Base-by-base conservation (phyloP, 805 yeast genomes). In the Martiniozyma abietophila region DNA sequence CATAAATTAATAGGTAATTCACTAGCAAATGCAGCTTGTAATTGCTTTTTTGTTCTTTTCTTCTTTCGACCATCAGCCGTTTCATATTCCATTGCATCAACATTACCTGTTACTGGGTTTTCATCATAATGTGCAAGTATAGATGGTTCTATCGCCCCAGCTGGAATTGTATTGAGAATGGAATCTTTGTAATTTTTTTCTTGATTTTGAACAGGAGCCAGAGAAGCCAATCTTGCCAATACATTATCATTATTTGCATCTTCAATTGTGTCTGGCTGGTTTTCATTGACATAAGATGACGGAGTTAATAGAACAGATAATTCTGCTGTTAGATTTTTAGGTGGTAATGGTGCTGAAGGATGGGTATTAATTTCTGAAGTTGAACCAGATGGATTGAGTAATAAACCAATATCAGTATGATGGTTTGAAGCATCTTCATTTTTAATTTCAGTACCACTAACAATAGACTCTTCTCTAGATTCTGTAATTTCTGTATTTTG, bases 1-100 rank as follows among this genome's bases (percentile, higher is more conserved):
- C 32, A 44, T 18, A 44, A 32, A 31, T 44, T 44, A 23, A 53
- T 32, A 2, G 58, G 49, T 16, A 39, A 31, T 12, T 42, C 48
- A 10, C 30, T 18, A 6, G 32, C 25, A 6, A 34, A 18, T 17
- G 29, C 32, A 6, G 25, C n/a, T 8, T 34, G 28, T 33, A 40
- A 36, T 33, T 40, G 45, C 35, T 32, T 50, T 35, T 42, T 42
- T 19, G 43, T 43, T 32, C 43, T 47, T 8, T 38, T 34, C 12
- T 20, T 34, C 29, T 36, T 42, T 28, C 36, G 43, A 12, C 37
- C 37, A 29, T 34, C 37, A 10, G 18, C 3, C n/a, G n/a, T n/a
- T n/a, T n/a, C n/a, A n/a, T n/a, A n/a, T n/a, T n/a, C n/a, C n/a
- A n/a, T n/a, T n/a, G n/a, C n/a, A n/a, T n/a, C n/a, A n/a, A n/a